Evolutionary conservation across 495 filamentous ascomycete genomes (phyloP).

Genomic region (Trichoderma virens): DNA sequence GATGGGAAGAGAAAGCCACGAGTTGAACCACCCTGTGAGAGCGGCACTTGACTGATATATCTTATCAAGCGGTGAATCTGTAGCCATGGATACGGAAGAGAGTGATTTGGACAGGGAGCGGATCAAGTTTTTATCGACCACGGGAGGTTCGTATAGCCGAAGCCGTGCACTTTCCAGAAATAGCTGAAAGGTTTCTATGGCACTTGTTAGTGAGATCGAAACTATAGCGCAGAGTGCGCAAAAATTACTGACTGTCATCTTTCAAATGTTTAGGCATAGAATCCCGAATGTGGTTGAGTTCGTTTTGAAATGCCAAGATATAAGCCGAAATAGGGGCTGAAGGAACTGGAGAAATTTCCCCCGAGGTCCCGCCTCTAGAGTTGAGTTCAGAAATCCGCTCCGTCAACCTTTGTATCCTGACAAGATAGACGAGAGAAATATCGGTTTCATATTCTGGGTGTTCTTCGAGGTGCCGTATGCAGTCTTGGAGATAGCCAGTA

Average conservation of each 20-base stretch:
- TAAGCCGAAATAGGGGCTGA: conserved; percentile 19
- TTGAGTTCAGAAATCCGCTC: conserved; percentile 28
- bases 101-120: conserved; percentile 25
- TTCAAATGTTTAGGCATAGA: conserved; percentile 19
- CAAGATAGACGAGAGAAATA: conserved; percentile 22
- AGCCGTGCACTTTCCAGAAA: conserved; percentile 14
- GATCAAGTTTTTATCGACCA: conserved; percentile 19
- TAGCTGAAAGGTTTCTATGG: conserved; percentile 3
- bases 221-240: background rate
- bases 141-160: conserved; percentile 24
- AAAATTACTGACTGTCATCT: conserved; percentile 17
- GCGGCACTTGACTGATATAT: conserved; percentile 25
- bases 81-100: conserved; percentile 22
- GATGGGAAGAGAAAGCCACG: conserved; percentile 31
- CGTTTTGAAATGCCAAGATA: conserved; percentile 22
- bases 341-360: conserved; percentile 12
- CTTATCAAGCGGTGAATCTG: conserved; percentile 24
- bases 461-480: conserved; percentile 26
- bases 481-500: conserved; percentile 28
- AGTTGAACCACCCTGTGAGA: conserved; percentile 32
- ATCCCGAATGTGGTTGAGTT: conserved; percentile 22
- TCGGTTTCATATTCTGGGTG: conserved; percentile 27
- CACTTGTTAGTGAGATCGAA: conserved; percentile 1
- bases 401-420: conserved; percentile 32
- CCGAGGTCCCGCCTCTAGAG: conserved; percentile 12